A percentile compares a stretch with the other conserved stretches of the same genome.
Conservation (phyloP, 352 stramenopile species). For the Phytopythium boreale region DNA sequence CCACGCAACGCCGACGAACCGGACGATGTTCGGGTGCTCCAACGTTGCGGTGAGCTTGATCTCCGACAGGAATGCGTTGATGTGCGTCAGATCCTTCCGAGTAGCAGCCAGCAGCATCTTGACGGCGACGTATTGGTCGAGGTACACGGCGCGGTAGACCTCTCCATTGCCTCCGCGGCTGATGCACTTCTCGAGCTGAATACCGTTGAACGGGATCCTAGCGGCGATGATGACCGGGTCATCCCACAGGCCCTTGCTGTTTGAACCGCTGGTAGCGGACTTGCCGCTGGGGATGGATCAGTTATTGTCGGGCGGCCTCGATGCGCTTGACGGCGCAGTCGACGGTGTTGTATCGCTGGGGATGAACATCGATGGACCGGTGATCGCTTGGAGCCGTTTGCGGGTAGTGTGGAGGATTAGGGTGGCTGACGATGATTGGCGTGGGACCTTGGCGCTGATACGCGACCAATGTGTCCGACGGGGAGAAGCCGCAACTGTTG, state of each 20-base stretch:
- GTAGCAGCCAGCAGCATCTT: conserved; percentile 34
- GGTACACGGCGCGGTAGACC: conserved; percentile 29
- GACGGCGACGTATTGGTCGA: conserved; percentile 29
- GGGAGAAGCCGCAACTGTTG: conserved; percentile 41
- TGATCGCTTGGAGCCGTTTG: too few relatives aligned
- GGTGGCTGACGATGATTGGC: too few relatives aligned
- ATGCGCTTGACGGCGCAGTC: too few relatives aligned
- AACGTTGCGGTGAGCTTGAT: conserved; percentile 38
- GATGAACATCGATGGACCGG: too few relatives aligned
- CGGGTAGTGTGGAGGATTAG: too few relatives aligned
- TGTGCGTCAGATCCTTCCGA: conserved; percentile 32
- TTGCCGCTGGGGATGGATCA: conserved; percentile 2
- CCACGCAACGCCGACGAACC: conserved; percentile 41
- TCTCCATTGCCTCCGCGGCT: conserved; percentile 29
- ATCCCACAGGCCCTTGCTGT: conserved; percentile 20
- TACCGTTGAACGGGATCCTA: conserved; percentile 25
- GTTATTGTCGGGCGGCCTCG: too few relatives aligned
- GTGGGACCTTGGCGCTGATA: too few relatives aligned
- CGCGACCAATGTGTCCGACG: too few relatives aligned
- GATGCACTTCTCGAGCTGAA: conserved; percentile 19
- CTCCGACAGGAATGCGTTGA: conserved; percentile 36
- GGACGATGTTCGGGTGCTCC: conserved; percentile 45
- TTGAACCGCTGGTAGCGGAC: conserved; percentile 6
- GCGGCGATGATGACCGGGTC: conserved; percentile 17
- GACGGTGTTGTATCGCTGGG: too few relatives aligned